Evolutionary conservation across 306 rosid genomes (phyloP), one percentile per base, ranked within the genome.

Genomic region (Trifolium fragiferum): DNA sequence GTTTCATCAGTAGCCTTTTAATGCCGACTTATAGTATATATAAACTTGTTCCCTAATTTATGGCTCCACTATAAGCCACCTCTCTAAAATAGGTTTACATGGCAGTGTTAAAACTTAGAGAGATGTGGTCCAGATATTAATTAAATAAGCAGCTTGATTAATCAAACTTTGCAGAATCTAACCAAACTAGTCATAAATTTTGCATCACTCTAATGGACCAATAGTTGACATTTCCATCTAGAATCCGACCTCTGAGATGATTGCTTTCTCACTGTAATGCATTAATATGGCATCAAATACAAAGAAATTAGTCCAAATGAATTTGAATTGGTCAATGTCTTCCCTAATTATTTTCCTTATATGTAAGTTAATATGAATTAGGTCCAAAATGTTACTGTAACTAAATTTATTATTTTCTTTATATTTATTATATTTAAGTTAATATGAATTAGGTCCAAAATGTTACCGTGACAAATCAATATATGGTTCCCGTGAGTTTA

Each of bases 21-120:
- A 15, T 46, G 59, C 35, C 54, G 32, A 19, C 51, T 18, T 30
- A 30, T 4, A 25, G 2, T 63, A n/a, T 64, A 49, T 19, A 50
- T 40, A 5, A 33, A 51, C 62, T 50, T 69, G n/a, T 25, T 72
- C 66, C 55, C 76, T 55, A 21, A 71, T 37, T 38, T 71, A 13
- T 55, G 38, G 53, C 38, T 38, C 11, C 53, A 71, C 5, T 27
- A 6, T 35, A 19, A 54, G 16, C 35, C 9, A 19, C 27, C 27
- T 68, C 41, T 14, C 40, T 4, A 61, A 61, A 61, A 8, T 55
- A 10, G 55, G 50, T 44, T 30, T 27, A 12, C 30, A 4, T 49
- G 7, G 55, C 20, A 8, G 5, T 8, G 15, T 54, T 19, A 20
- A 1, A 54, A 54, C 19, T 11, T 57, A 5, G 16, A 57, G 8